phyloP scores from a whole-genome alignment of 2,329 filamentous ascomycete species.

The Colletotrichum abscissum region DNA sequence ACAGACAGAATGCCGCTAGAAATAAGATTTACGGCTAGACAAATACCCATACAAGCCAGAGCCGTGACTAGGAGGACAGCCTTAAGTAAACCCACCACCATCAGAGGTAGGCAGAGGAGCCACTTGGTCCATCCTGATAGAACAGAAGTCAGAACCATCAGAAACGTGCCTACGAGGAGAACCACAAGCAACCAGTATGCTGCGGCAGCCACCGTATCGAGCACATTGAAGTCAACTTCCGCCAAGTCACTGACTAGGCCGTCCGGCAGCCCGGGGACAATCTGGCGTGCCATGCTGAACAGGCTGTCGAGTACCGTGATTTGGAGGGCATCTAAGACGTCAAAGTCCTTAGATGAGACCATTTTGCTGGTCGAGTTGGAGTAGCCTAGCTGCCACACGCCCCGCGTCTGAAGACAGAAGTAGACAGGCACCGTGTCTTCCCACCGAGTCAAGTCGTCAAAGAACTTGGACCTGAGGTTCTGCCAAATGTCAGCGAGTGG shows the following conservation, averaged over 20 bases:
- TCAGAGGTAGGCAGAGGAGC: background rate
- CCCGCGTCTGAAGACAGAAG: background rate
- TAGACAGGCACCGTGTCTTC: background rate
- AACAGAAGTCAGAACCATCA: background rate
- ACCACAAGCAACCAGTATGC: background rate
- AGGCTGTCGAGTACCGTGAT: background rate
- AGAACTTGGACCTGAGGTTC: background rate
- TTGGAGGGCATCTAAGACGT: background rate
- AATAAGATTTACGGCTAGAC: background rate
- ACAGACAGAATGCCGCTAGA: background rate
- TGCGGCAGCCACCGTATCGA: background rate
- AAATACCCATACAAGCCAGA: background rate
- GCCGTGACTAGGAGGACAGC: background rate
- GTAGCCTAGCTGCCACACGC: slow-evolving; percentile 2
- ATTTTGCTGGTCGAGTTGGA: background rate
- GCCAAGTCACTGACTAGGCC: background rate
- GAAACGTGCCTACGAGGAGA: background rate
- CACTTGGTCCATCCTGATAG: background rate
- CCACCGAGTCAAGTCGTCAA: background rate
- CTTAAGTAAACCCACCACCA: background rate
- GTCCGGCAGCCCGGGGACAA: background rate
- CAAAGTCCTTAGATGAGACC: background rate
- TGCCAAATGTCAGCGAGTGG: background rate
- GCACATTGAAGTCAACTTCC: background rate
- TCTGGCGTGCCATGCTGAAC: background rate